phyloP scores from a whole-genome alignment of 1,284 basidiomycete species.

The Cryptococcus deneoformans region DNA sequence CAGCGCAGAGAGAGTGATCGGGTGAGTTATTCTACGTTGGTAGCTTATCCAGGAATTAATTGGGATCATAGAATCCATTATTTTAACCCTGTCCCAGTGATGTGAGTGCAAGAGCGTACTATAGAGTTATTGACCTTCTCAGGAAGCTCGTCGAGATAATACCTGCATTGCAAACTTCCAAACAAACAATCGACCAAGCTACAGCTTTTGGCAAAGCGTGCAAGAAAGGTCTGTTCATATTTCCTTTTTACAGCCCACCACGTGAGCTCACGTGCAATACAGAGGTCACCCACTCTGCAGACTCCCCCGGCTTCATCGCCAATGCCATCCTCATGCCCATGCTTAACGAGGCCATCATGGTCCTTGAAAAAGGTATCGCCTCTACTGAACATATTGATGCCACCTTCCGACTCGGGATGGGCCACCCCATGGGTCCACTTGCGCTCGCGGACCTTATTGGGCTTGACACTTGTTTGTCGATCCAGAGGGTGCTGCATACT shows the following conservation, averaged over 20 bases:
- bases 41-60: background rate
- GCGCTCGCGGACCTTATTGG: conserved; percentile 88
- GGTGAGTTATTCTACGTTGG: conserved; percentile 8
- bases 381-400: background rate
- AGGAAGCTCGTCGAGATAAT: conserved; percentile 92
- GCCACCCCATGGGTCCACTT: conserved; percentile 91
- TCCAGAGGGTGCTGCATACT: conserved; percentile 80
- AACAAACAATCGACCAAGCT: conserved; percentile 71
- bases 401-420: conserved; percentile 57
- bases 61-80: conserved; percentile 66
- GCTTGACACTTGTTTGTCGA: conserved; percentile 84
- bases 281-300: conserved; percentile 84
- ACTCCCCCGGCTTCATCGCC: conserved; percentile 73
- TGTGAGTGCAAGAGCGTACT: conserved; percentile 51
- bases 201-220: conserved; percentile 80
- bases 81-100: conserved; percentile 93
- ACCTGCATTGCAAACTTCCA: conserved; percentile 83
- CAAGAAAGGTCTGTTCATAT: conserved; percentile 66
- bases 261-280: conserved; percentile 1
- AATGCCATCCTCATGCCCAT: conserved; percentile 52
- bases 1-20: conserved; percentile 62
- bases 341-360: conserved; percentile 77
- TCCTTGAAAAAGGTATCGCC: conserved; percentile 67
- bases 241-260: background rate
- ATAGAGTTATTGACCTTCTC: background rate